Evolutionary conservation across 164 flowering plant species (phyloP), one percentile per base, ranked within the genome.

Genomic region (Vitis riparia): DNA sequence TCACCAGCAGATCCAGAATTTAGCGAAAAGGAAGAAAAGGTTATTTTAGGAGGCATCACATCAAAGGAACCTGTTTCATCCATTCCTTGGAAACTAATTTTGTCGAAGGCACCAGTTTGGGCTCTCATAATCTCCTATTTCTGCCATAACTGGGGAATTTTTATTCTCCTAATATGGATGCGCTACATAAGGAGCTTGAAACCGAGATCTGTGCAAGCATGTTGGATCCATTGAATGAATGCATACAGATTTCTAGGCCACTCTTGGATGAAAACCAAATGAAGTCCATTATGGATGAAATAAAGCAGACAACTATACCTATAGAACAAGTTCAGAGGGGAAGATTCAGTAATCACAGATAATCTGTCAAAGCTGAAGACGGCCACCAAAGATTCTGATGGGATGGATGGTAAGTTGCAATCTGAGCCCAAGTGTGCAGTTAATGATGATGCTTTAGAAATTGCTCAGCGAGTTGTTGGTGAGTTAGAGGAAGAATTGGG

Each of bases 131-230:
- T 93, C 75, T 93, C 98, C 77, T 97, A 95, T 78, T 95, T 95
- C 75, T 93, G 98, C 75, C 98, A 95, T 76, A 95, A 95, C 72
- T 95, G 99, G 98, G 99, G 99, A 66, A 95, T 98, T 29, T 95
- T 95, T 80, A 95, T 95, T 74, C 93, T 95, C 69, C 81, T 95
- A 51, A 95, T 98, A 55, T 95, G 99, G 99, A 95, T 93, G 99
- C 98, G 19, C 99, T 7, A 95, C 99, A 10, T 95, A 93, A 90
- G 89, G 94, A 90, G 67, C 94, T 87, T 51, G 92, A 88, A 56
- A 82, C 91, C 1, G 94, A 88, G 67, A 88, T 90, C 55, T 83
- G 85, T 75, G 86, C 85, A 65, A 88, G 71, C 57, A 87, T 90
- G 88, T 75, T 90, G 84, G 92, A 86, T 49, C 77, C 94, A 32